These are phyloP conservation scores for Silene coronaria DNA, from an alignment of 179 eudicot genomes.

Conservation along the genomic window DNA sequence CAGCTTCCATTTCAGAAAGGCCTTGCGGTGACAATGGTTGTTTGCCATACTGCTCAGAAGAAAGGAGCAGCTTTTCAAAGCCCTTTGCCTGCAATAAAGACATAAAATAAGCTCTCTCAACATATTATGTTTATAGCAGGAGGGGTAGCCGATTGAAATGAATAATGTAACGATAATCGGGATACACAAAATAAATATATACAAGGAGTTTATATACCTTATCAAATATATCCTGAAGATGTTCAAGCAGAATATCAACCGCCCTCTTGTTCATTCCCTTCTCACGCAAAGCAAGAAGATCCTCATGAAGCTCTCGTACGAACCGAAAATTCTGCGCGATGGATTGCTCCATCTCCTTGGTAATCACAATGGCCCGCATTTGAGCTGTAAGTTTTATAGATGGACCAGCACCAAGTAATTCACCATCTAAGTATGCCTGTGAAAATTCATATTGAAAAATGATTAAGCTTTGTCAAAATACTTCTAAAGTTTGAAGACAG, in stretches of 20 bases:
- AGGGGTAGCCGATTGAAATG: not conserved
- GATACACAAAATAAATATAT: not conserved
- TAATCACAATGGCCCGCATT: slow-evolving; percentile 45
- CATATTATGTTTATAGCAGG: not conserved
- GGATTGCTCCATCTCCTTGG: slow-evolving; percentile 56
- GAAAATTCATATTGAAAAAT: not conserved
- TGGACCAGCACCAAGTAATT: slow-evolving; percentile 56
- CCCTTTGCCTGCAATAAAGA: slow-evolving; percentile 29
- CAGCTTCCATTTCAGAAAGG: slow-evolving; percentile 28
- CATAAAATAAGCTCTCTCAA: slow-evolving; percentile 12
- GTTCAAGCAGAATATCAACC: slow-evolving; percentile 51
- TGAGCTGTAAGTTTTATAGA: slow-evolving; percentile 28
- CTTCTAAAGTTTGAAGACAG: not conserved
- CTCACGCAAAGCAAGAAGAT: slow-evolving; percentile 38
- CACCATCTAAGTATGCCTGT: slow-evolving; percentile 60
- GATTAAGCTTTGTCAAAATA: not conserved
- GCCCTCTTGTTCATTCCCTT: slow-evolving; percentile 38
- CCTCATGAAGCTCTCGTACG: slow-evolving; percentile 46
- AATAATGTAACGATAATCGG: not conserved
- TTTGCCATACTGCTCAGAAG: slow-evolving; percentile 14
- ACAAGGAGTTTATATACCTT: slow-evolving; percentile 38
- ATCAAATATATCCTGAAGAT: slow-evolving; percentile 43
- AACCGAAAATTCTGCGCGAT: slow-evolving; percentile 53
- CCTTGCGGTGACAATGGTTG: slow-evolving; percentile 19
- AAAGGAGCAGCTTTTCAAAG: slow-evolving; percentile 29